These are phyloP conservation scores for Pseudogymnoascus sp. DNA, from an alignment of 2,329 filamentous ascomycete genomes.

Conservation along the genomic window DNA sequence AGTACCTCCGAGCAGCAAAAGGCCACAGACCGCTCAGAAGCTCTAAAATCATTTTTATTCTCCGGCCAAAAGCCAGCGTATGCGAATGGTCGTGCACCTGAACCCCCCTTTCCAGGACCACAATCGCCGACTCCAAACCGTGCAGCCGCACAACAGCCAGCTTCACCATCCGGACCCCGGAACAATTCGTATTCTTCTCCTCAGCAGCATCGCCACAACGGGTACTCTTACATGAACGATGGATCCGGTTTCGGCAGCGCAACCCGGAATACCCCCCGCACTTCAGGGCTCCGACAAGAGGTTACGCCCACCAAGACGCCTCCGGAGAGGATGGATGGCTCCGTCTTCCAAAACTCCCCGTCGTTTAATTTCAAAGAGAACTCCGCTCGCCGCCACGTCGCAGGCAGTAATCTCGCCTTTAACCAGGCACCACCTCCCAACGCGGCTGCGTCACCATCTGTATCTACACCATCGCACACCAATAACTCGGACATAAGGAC, in stretches of 20 bases:
- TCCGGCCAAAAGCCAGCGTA: constrained; percentile 25
- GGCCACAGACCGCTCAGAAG: constrained; percentile 37
- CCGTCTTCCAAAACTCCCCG: not conserved
- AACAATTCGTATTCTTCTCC: constrained; percentile 1
- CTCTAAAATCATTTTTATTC: constrained; percentile 51
- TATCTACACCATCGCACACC: not conserved
- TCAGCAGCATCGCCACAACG: constrained; percentile 13
- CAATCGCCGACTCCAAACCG: not conserved
- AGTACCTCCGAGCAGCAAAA: constrained; percentile 26
- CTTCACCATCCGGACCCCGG: not conserved
- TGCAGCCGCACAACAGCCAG: not conserved
- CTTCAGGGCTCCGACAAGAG: constrained; percentile 29
- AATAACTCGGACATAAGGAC: constrained; percentile 21
- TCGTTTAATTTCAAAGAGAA: constrained; percentile 6
- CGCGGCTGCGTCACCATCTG: not conserved
- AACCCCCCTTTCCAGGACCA: not conserved
- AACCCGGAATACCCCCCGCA: constrained; percentile 18
- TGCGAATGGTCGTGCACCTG: not conserved
- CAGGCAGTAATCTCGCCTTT: not conserved
- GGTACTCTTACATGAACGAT: constrained; percentile 16
- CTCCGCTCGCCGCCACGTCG: not conserved
- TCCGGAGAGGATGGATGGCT: constrained; percentile 12
- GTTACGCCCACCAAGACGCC: constrained; percentile 26
- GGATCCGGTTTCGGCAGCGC: constrained; percentile 13
- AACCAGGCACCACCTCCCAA: not conserved